These are phyloP conservation scores for Podosphaera aphanis DNA, from an alignment of 2,329 filamentous ascomycete genomes.

Conservation along the genomic window DNA sequence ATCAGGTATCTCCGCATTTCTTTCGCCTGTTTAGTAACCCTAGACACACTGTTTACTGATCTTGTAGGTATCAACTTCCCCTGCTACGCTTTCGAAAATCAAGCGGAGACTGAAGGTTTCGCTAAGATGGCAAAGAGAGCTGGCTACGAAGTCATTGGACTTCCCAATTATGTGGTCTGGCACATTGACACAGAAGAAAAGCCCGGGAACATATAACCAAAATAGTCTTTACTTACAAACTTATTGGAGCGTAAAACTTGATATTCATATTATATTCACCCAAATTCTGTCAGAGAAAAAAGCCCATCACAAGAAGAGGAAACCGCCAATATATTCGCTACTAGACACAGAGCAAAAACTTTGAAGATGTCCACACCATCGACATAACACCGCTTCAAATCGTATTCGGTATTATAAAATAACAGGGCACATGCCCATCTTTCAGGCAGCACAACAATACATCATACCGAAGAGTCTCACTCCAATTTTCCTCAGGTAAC, in stretches of 20 bases:
- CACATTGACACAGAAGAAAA: constrained; percentile 95
- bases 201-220: constrained; percentile 37
- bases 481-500: not conserved
- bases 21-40: not conserved
- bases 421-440: too few relatives aligned
- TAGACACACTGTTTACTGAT: not conserved
- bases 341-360: too few relatives aligned
- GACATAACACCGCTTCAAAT: too few relatives aligned
- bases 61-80: constrained; percentile 81
- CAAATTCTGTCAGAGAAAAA: too few relatives aligned
- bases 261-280: not conserved
- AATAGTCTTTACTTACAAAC: not conserved
- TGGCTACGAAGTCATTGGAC: constrained; percentile 72
- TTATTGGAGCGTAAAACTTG: not conserved
- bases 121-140: constrained; percentile 96
- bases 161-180: constrained; percentile 97
- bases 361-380: too few relatives aligned
- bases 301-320: too few relatives aligned
- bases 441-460: not conserved
- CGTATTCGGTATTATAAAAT: too few relatives aligned
- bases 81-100: constrained; percentile 89
- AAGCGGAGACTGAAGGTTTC: constrained; percentile 95
- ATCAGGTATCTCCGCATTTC: constrained; percentile 38
- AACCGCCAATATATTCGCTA: too few relatives aligned
- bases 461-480: not conserved